These are phyloP conservation scores for Zygoascus flipseniorum DNA, from an alignment of 805 yeast species.

Conservation along the genomic window DNA sequence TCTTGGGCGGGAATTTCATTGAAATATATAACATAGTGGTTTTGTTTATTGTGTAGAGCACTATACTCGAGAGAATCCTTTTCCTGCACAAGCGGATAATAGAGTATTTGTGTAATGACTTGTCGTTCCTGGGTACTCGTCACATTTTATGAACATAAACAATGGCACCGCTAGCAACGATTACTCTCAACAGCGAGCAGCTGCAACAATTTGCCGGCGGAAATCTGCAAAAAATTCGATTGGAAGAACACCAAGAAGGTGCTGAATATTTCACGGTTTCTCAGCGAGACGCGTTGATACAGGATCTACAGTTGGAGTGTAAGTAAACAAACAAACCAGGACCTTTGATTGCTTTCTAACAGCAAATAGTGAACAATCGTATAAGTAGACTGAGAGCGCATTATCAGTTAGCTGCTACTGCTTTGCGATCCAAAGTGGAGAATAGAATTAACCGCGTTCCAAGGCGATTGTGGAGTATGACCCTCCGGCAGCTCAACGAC, in stretches of 20 bases:
- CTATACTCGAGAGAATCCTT: too few relatives aligned
- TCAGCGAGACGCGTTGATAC: constrained; percentile 12
- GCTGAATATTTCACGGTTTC: background rate
- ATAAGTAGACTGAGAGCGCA: constrained; percentile 25
- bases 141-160: background rate
- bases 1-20: too few relatives aligned
- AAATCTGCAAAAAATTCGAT: background rate
- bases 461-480: constrained; percentile 38
- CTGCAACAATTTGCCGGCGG: background rate
- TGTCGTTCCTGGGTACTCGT: too few relatives aligned
- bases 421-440: constrained; percentile 32
- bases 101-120: too few relatives aligned
- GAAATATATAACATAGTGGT: too few relatives aligned
- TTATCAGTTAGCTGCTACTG: constrained; percentile 19
- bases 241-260: background rate
- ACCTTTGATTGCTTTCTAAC: background rate
- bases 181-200: background rate
- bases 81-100: too few relatives aligned
- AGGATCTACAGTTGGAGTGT: constrained; percentile 17
- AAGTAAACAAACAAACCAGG: constrained; percentile 3
- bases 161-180: background rate
- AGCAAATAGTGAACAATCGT: constrained; percentile 24
- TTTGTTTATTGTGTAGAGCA: too few relatives aligned
- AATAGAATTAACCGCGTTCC: constrained; percentile 41
- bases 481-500: constrained; percentile 29